Percentiles rank a stretch among this genome's conserved stretches.
phyloP scores from a whole-genome alignment of 2,329 filamentous ascomycete genomes.

The Cadophora gregata region DNA sequence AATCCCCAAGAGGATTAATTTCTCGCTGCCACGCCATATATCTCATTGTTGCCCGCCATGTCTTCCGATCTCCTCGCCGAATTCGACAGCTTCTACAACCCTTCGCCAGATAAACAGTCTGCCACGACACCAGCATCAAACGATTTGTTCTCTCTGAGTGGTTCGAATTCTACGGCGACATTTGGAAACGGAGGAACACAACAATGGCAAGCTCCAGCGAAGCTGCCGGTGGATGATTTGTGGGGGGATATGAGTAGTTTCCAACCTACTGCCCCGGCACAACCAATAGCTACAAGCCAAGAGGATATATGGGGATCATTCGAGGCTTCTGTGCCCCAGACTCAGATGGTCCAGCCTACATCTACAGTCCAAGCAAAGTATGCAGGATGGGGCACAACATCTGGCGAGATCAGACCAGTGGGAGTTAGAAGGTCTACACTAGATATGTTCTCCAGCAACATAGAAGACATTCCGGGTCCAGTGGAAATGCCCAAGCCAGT shows the following conservation, averaged over 20 bases:
- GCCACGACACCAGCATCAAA: slow-evolving; percentile 33
- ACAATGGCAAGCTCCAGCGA: slow-evolving; percentile 32
- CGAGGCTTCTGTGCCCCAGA: slow-evolving; percentile 28
- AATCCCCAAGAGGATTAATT: background rate
- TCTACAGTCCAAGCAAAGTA: slow-evolving; percentile 24
- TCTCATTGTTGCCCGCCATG: slow-evolving; percentile 49
- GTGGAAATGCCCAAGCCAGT: slow-evolving; percentile 13
- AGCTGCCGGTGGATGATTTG: slow-evolving; percentile 31
- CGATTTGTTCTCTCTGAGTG: slow-evolving; percentile 35
- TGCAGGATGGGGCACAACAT: slow-evolving; percentile 21
- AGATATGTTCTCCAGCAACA: slow-evolving; percentile 39
- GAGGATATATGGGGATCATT: slow-evolving; percentile 43
- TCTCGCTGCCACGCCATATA: slow-evolving; percentile 1
- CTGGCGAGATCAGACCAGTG: slow-evolving; percentile 25
- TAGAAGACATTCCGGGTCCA: slow-evolving; percentile 24
- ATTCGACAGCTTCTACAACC: slow-evolving; percentile 57
- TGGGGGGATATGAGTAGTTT: slow-evolving; percentile 39
- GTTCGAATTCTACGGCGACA: slow-evolving; percentile 19
- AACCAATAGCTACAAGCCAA: slow-evolving; percentile 24
- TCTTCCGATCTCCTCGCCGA: slow-evolving; percentile 71
- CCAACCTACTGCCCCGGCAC: slow-evolving; percentile 20
- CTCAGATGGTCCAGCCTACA: slow-evolving; percentile 18
- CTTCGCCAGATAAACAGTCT: slow-evolving; percentile 43
- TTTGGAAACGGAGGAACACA: slow-evolving; percentile 16
- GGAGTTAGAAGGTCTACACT: slow-evolving; percentile 37